These are phyloP conservation scores for Fraxinus greggii DNA, from an alignment of 305 asterid species.

Conservation along the genomic window DNA sequence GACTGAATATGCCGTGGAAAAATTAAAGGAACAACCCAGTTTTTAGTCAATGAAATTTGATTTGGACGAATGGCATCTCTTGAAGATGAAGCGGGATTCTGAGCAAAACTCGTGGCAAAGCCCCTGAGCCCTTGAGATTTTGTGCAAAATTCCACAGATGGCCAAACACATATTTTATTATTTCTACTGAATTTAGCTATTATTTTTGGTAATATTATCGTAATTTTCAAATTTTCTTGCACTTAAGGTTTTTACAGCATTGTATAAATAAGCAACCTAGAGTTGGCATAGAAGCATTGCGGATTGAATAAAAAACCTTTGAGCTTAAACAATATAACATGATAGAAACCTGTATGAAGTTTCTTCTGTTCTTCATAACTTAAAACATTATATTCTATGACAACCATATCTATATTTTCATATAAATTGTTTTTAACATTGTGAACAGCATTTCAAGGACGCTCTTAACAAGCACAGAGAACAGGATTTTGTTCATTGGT, in stretches of 20 bases:
- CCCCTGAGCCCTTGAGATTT: not conserved
- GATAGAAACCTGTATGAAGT: not conserved
- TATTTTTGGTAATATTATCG: not conserved
- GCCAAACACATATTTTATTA: not conserved
- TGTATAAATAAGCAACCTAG: not conserved
- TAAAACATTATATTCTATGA: not conserved
- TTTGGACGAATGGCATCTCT: not conserved
- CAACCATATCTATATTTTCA: not conserved
- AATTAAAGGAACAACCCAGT: not conserved
- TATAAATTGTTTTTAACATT: not conserved
- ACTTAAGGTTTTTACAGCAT: not conserved
- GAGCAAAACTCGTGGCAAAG: not conserved
- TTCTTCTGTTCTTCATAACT: not conserved
- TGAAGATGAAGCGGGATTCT: not conserved
- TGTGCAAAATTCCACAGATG: not conserved
- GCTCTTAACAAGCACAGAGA: not conserved
- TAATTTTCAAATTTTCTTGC: not conserved
- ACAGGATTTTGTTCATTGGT: not conserved
- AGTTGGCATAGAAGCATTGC: not conserved
- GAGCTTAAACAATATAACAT: not conserved
- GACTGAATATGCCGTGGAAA: not conserved
- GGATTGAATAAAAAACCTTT: not conserved
- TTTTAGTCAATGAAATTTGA: not conserved
- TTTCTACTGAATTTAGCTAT: not conserved
- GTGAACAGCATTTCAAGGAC: not conserved